Base-by-base conservation (phyloP, 1,284 basidiomycete genomes). In the Ganoderma sinense region DNA sequence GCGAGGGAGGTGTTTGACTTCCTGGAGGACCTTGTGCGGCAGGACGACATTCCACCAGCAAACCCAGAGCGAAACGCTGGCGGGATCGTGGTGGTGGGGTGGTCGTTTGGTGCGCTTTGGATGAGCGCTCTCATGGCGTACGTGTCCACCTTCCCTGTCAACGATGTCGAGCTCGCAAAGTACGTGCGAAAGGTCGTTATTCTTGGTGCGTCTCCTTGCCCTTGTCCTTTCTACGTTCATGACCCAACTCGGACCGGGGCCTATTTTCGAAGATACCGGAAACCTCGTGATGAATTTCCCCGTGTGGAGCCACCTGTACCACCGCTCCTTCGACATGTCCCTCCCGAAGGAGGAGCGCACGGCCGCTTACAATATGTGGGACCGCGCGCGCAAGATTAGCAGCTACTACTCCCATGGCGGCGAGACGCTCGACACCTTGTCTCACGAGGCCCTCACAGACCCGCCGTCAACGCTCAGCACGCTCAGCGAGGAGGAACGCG, bases 341-440 rank as follows among this genome's bases (percentile, higher is more conserved):
- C 18, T 55, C 2, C 31, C 62, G 1, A 48, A 33, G 48, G 48
- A 26, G 26, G 36, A 64, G 8, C 41, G 41, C 11, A n/a, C 20
- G 11, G 41, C 62, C n/a, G 41, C 43, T 1, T 64, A 53, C 51
- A n/a, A 53, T n/a, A 13, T 53, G 16, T 64, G 62, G 62, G 48
- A 33, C 18, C 31, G 56, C 33, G 56, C 31, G 33, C 56, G 33
- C 31, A 33, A 39, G n/a, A 59, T 51, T 2, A 31, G 48, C 23
- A n/a, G 61, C 29, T 61, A 78, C 65, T 79, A 72, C 72, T n/a
- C 53, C 0, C 78, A 79, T 58, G 76, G 75, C 7, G 70, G 75
- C 7, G 70, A 72, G 41, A 66, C 69, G 1, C 48, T 62, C 5
- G 69, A 66, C 23, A 66, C 59, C 0, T 56, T 72, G 29, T 66